Conservation (phyloP, 345 rosid species). For the Turritis glabra region DNA sequence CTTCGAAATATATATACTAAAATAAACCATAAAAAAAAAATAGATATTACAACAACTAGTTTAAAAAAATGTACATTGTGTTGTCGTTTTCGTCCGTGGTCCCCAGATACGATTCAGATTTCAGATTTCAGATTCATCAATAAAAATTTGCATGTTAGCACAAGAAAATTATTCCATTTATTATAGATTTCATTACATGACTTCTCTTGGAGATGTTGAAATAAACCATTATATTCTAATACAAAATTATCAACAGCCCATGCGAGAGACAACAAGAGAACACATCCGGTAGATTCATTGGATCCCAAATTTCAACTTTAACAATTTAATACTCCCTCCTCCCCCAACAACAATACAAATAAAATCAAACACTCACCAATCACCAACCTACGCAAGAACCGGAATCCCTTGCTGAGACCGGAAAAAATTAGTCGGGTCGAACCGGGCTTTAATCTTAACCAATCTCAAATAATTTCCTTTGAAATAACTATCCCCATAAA, state of each 20-base stretch:
- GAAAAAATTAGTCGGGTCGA: slow-evolving; percentile 62
- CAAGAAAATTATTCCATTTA: background rate
- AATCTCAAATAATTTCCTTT: slow-evolving; percentile 52
- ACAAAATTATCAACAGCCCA: background rate
- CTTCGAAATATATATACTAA: background rate
- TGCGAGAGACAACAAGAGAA: background rate
- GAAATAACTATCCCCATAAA: slow-evolving; percentile 60
- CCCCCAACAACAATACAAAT: background rate
- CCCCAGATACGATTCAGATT: background rate
- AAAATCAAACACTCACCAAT: background rate
- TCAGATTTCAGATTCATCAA: background rate
- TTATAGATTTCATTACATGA: background rate
- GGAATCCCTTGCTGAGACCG: slow-evolving; percentile 63
- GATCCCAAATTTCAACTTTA: background rate
- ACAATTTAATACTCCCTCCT: background rate
- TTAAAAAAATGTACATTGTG: background rate
- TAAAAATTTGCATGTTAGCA: background rate
- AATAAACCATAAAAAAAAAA: no score
- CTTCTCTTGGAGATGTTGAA: background rate
- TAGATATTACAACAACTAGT: background rate
- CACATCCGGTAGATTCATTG: background rate
- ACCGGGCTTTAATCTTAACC: slow-evolving; percentile 49
- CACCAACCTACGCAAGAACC: slow-evolving; percentile 38
- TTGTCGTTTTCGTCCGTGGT: background rate
- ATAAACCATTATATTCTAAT: background rate